Conservation (phyloP, 164 flowering plant genomes). For the Warburgia ugandensis region DNA sequence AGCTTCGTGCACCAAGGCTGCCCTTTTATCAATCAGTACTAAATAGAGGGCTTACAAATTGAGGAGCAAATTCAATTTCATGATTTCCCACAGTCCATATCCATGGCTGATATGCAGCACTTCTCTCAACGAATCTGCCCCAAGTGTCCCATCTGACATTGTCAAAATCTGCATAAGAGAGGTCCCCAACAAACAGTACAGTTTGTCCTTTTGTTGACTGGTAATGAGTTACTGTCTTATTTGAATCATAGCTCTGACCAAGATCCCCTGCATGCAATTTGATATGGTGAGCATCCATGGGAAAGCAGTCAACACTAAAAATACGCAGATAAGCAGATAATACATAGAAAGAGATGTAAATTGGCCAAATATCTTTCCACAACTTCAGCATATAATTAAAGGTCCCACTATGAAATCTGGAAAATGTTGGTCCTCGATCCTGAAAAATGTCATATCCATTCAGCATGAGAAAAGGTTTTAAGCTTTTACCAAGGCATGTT, state of each 20-base stretch:
- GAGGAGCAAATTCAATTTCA: slow-evolving; percentile 36
- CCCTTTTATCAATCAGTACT: too few relatives aligned
- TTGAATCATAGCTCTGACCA: slow-evolving; percentile 38
- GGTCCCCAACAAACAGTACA: slow-evolving; percentile 33
- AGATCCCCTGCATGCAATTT: slow-evolving; percentile 30
- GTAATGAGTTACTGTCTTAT: slow-evolving; percentile 30
- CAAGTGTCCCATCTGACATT: slow-evolving; percentile 39
- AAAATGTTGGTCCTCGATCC: too few relatives aligned
- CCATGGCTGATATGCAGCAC: slow-evolving; percentile 40
- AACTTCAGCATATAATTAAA: too few relatives aligned
- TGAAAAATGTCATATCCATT: too few relatives aligned
- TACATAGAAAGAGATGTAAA: too few relatives aligned
- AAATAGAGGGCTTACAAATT: slow-evolving; percentile 17
- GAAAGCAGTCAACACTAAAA: not conserved
- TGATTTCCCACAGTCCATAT: slow-evolving; percentile 45
- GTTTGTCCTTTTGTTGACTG: slow-evolving; percentile 24
- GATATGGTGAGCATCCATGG: not conserved
- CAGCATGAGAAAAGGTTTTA: too few relatives aligned
- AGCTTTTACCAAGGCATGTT: too few relatives aligned
- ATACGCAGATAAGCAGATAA: too few relatives aligned
- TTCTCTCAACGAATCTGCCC: slow-evolving; percentile 34
- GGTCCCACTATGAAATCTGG: too few relatives aligned
- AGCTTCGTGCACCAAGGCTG: too few relatives aligned
- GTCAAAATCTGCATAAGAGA: slow-evolving; percentile 38
- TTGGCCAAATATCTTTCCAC: too few relatives aligned